Base-by-base conservation (phyloP, 2,329 filamentous ascomycete genomes). In the Orbilia javanica region DNA sequence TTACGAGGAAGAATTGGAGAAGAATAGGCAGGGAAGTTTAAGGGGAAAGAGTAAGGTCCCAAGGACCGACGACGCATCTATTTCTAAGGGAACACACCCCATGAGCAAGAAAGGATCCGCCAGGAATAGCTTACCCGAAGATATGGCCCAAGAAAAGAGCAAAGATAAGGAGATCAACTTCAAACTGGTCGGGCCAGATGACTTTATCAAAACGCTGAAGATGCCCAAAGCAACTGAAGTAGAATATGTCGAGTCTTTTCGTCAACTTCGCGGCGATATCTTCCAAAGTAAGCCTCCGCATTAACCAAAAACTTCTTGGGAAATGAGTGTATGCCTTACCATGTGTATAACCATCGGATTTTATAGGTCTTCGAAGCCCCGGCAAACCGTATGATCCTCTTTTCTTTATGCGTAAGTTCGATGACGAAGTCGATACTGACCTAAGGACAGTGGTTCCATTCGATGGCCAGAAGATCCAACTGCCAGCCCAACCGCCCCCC, bases 31-130 rank as follows among this genome's bases (percentile, higher is more conserved):
- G n/a, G 67, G 74, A 10, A 78, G 67, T 20, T 4, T 72, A 3
- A 68, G 74, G 13, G 74, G 74, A 3, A 78, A 67, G 36, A 39
- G 74, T 29, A 78, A 78, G 74, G 42, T 78, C 5, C 10, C 60
- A 0, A 78, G 67, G 31, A 68, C 50, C 2, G 74, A 78, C 10
- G 42, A 50, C 6, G 67, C 67, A 0, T 78, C 74, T 3, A 52
- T 78, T 5, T 78, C 74, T 8, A 78, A 72, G 52, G 67, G 67
- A 22, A 78, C 74, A 4, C 74, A 78, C 29, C 74, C 67, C 1
- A 44, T 78, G 15, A 78, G 18, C 27, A 67, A 52, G 31, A 77
- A 42, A n/a, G 27, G 52, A 1, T 27, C 74, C 0, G 29, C 7
- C 1, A 46, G 63, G 42, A 48, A 22, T 0, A 68, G 53, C 10